These are phyloP conservation scores for Ceratocystis destructans DNA, from an alignment of 2,329 filamentous ascomycete genomes.

Conservation along the genomic window DNA sequence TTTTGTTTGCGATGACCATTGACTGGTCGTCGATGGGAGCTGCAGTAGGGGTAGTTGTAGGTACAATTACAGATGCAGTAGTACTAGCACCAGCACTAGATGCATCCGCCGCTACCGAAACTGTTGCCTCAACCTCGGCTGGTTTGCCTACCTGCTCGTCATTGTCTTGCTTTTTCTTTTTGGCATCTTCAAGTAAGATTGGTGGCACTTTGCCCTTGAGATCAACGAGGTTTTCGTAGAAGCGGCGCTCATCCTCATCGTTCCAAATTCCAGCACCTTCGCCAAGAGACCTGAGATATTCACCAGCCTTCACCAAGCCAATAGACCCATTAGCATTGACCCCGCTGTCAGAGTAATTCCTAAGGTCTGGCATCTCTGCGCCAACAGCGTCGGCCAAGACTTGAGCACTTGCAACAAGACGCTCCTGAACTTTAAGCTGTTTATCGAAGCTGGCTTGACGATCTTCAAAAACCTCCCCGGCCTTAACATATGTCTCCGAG, in stretches of 20 bases:
- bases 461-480: constrained; percentile 95
- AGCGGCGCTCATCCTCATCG: constrained; percentile 92
- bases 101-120: constrained; percentile 32
- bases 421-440: constrained; percentile 81
- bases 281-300: constrained; percentile 78
- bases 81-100: constrained; percentile 35
- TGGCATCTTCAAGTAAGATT: constrained; percentile 82
- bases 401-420: constrained; percentile 78
- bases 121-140: constrained; percentile 37
- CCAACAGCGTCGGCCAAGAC: constrained; percentile 77
- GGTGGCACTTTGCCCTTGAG: constrained; percentile 90
- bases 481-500: constrained; percentile 95
- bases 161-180: constrained; percentile 76
- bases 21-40: constrained; percentile 63
- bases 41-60: constrained; percentile 34
- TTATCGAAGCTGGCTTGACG: constrained; percentile 93
- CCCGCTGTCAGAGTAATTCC: constrained; percentile 62
- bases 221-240: constrained; percentile 94
- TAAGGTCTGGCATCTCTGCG: constrained; percentile 84
- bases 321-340: constrained; percentile 60
- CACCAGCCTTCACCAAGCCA: constrained; percentile 82
- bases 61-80: neutral
- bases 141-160: constrained; percentile 78
- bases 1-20: constrained; percentile 92
- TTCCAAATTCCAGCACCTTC: constrained; percentile 96